Conservation (phyloP, 805 yeast genomes). For the Metschnikowia lochheadii region DNA sequence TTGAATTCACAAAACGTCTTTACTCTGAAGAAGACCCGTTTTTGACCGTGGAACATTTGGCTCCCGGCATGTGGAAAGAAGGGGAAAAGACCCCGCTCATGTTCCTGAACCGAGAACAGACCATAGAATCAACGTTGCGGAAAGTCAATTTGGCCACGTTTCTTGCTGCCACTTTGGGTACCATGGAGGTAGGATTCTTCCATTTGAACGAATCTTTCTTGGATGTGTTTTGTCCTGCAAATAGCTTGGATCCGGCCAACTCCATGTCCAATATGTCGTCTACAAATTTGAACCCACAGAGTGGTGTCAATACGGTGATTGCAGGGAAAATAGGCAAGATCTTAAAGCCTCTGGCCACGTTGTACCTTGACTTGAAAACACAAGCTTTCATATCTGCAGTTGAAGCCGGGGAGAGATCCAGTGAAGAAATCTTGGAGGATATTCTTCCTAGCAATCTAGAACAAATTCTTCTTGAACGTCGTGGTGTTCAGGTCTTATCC, state of each 20-base stretch:
- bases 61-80: slow-evolving; percentile 67
- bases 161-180: slow-evolving; percentile 79
- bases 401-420: slow-evolving; percentile 57
- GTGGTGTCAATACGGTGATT: slow-evolving; percentile 29
- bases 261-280: slow-evolving; percentile 34
- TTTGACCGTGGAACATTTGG: slow-evolving; percentile 61
- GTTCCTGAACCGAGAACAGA: slow-evolving; percentile 57
- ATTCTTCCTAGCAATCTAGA: slow-evolving; percentile 69
- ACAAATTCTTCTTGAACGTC: slow-evolving; percentile 38
- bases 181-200: slow-evolving; percentile 82
- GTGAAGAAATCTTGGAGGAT: slow-evolving; percentile 65
- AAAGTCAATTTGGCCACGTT: slow-evolving; percentile 87
- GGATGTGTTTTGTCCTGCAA: slow-evolving; percentile 81
- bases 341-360: slow-evolving; percentile 72
- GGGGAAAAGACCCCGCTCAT: slow-evolving; percentile 56
- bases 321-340: slow-evolving; percentile 52
- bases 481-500: slow-evolving; percentile 43
- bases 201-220: slow-evolving; percentile 79
- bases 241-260: slow-evolving; percentile 49
- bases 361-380: slow-evolving; percentile 84
- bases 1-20: slow-evolving; percentile 70
- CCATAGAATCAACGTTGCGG: slow-evolving; percentile 61
- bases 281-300: slow-evolving; percentile 29
- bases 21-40: slow-evolving; percentile 72
- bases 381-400: slow-evolving; percentile 92